These are phyloP conservation scores for Venturia oleaginea DNA, from an alignment of 2,329 filamentous ascomycete genomes.

Conservation along the genomic window DNA sequence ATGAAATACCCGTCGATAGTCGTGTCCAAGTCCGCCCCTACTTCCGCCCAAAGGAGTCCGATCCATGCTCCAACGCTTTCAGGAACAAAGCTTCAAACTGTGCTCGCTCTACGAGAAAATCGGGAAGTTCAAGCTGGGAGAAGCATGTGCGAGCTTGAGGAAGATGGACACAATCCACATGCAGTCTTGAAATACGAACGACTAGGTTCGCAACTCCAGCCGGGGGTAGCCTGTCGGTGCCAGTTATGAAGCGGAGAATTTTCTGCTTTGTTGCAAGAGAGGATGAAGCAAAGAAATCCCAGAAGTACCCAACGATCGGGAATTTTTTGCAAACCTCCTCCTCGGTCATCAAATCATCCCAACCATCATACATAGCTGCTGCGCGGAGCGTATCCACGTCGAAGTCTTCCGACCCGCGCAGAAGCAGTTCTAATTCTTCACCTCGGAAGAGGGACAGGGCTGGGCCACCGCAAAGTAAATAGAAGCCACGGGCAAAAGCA, in stretches of 20 bases:
- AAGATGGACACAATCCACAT: conserved; percentile 52
- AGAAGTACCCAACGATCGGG: conserved; percentile 75
- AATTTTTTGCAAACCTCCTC: conserved; percentile 49
- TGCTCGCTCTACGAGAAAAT: conserved; percentile 55
- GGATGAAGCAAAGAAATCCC: conserved; percentile 66
- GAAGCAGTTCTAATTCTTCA: conserved; percentile 82
- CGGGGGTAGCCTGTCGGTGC: conserved; percentile 81
- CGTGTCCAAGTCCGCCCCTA: background rate
- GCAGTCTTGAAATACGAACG: conserved; percentile 67
- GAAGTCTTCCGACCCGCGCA: conserved; percentile 79
- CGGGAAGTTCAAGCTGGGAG: conserved; percentile 70
- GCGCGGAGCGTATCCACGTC: conserved; percentile 68
- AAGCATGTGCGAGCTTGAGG: conserved; percentile 88
- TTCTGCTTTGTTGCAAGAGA: conserved; percentile 62
- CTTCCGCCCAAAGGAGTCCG: background rate
- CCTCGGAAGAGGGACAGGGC: conserved; percentile 79
- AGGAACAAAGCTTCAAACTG: conserved; percentile 61
- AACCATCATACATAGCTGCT: conserved; percentile 76
- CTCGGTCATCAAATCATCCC: conserved; percentile 37
- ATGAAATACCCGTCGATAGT: background rate
- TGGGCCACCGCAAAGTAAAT: conserved; percentile 82
- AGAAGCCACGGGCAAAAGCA: conserved; percentile 90
- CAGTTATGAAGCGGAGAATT: conserved; percentile 78
- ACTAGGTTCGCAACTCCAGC: conserved; percentile 73
- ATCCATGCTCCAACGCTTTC: conserved; percentile 57